Evolutionary conservation across 1,284 basidiomycete genomes (phyloP), one percentile per base, ranked within the genome.

Genomic region (Fomitopsis palustris): DNA sequence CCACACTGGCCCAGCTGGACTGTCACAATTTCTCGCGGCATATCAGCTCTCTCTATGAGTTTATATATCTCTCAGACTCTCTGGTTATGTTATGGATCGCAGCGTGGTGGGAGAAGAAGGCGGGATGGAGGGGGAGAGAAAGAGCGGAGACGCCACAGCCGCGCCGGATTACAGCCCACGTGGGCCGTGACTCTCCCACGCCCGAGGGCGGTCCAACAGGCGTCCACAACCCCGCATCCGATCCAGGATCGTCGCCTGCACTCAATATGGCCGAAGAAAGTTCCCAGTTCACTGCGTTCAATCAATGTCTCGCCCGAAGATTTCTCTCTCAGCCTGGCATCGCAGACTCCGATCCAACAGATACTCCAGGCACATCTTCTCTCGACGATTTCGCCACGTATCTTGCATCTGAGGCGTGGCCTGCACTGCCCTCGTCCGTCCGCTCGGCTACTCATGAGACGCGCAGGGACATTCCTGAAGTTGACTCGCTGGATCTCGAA

Each of bases 1-100:
- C 95, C 95, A 63, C 95, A 96, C 86, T 98, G 95, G 66, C 95
- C 95, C 16, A 96, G 85, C 73, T 95, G 89, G 35, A 95, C 81
- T 7, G 92, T 93, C 19, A 95, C 89, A 56, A 93, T 92, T 77
- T 93, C 91, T 67, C 91, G 87, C 71, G 92, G 91, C 92, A 93
- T 93, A 55, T 39, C 67, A 56, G 9, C 25, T 14, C 19, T 33
- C 33, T 45, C 38, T 42, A 31, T 23, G 57, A 23, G 37, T 29
- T 27, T 2, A 12, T 21, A 25, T 21, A n/a, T n/a, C n/a, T n/a
- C n/a, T n/a, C n/a, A n/a, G n/a, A n/a, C n/a, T n/a, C n/a, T n/a
- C n/a, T n/a, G n/a, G n/a, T n/a, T n/a, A n/a, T n/a, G n/a, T n/a
- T n/a, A n/a, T n/a, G n/a, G n/a, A n/a, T n/a, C n/a, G 45, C 25